Evolutionary conservation across 495 filamentous ascomycete species (phyloP), one percentile per base, ranked within the genome.

Genomic region (Hypoxylon trugodes): DNA sequence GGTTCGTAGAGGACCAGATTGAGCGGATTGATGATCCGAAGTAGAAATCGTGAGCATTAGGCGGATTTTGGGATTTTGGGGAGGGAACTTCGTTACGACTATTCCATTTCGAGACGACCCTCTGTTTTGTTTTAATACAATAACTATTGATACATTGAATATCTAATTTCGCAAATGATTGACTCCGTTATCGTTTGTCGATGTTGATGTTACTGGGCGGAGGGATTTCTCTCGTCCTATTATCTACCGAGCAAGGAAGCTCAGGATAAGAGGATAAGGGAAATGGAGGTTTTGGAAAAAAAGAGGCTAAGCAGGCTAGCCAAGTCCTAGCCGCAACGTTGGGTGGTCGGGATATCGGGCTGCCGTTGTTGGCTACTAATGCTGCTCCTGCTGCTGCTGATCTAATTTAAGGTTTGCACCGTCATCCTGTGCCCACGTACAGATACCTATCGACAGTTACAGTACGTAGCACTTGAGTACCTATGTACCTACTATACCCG

Each of bases 291-390:
- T 62, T 26, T 40, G 32, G 57, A 30, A 25, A 22, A 33, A 19
- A 22, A n/a, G n/a, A 21, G 26, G 32, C 26, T 33, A 28, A 28
- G 18, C 13, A 19, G 51, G 9, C 6, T 4, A 48, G 24, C 30
- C 19, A 13, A 51, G 16, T 12, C 7, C 41, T 35, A 55, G 50
- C 49, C 28, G 41, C 56, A 12, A 38, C 19, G 50, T 50, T 60
- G 43, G 57, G 38, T 40, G 42, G 61, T 60, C 56, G 55, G 62
- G 48, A 60, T 41, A 33, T 60, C 62, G 55, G 62, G 62, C 62
- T 60, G n/a, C n/a, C n/a, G n/a, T n/a, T n/a, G n/a, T n/a, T n/a
- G n/a, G n/a, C n/a, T n/a, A n/a, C n/a, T n/a, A n/a, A n/a, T n/a
- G n/a, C n/a, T n/a, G n/a, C n/a, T n/a, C n/a, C n/a, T n/a, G n/a